Base-by-base conservation (phyloP, 495 filamentous ascomycete species). In the Penicillium macrosclerotiorum region DNA sequence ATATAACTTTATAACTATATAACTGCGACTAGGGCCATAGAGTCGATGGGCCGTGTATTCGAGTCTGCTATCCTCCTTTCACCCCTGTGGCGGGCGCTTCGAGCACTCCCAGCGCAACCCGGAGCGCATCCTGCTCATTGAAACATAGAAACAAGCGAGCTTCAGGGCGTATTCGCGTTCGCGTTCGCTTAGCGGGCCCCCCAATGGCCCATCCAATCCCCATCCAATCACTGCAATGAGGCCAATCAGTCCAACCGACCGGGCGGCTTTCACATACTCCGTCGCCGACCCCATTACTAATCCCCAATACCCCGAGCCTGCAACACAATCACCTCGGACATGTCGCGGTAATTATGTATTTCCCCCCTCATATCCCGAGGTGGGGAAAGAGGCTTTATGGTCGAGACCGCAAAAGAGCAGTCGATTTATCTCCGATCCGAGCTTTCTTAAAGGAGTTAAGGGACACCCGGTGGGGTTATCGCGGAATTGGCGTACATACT, bases 161-260 rank as follows among this genome's bases (percentile, higher is more conserved):
- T 25, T 27, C 35, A 34, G 14, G 30, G 14, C 48, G 41, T 23
- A 34, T 44, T 52, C 43, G 37, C 25, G 26, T 24, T 52, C 49
- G 43, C 37, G 27, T 54, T 55, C 47, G 47, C 42, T 50, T 46
- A 43, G 25, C 9, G 3, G 0, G 5, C n/a, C n/a, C n/a, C n/a
- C n/a, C n/a, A n/a, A n/a, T n/a, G n/a, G 25, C 3, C 9, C 19
- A 12, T 8, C 6, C 19, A n/a, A 12, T 19, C 17, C 3, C 18
- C 34, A 37, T 5, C 11, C 33, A 37, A 37, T 6, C 18, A 13
- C n/a, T n/a, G n/a, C n/a, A n/a, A n/a, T n/a, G n/a, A n/a, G n/a
- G n/a, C n/a, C n/a, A n/a, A n/a, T n/a, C n/a, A n/a, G n/a, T 5
- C 25, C 26, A 20, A 22, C 14, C 30, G 46, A 20, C 17, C 36